Percentiles rank a stretch among this genome's conserved stretches.
These are phyloP conservation scores for Wickerhamiella infanticola DNA, from an alignment of 1,139 yeast species.

Conservation along the genomic window DNA sequence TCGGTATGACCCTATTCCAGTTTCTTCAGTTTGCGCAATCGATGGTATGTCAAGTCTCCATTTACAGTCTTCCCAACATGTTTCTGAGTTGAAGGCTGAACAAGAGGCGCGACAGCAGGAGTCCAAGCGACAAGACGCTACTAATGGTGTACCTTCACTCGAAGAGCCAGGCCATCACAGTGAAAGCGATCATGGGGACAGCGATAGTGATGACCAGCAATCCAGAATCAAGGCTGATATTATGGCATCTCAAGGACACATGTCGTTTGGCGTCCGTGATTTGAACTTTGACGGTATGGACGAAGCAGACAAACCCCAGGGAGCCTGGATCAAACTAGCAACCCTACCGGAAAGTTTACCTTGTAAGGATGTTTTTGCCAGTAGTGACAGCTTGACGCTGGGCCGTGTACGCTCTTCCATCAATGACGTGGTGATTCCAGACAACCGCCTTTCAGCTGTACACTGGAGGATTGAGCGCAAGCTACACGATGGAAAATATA, in stretches of 20 bases:
- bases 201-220: slow-evolving; percentile 13
- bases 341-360: slow-evolving; percentile 30
- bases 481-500: slow-evolving; percentile 37
- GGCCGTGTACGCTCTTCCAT: slow-evolving; percentile 20
- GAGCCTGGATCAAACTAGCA: slow-evolving; percentile 36
- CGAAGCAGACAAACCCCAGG: slow-evolving; percentile 24
- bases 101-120: background rate
- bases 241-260: slow-evolving; percentile 9
- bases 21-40: background rate
- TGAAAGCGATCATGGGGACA: slow-evolving; percentile 4
- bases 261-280: slow-evolving; percentile 13
- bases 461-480: slow-evolving; percentile 56
- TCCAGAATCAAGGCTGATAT: slow-evolving; percentile 6
- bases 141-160: slow-evolving; percentile 1
- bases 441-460: slow-evolving; percentile 64
- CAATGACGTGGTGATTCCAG: slow-evolving; percentile 43
- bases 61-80: slow-evolving; percentile 3
- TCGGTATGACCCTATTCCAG: background rate
- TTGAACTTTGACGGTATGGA: slow-evolving; percentile 7
- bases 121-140: background rate
- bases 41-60: slow-evolving; percentile 4
- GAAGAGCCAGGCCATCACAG: too few relatives aligned
- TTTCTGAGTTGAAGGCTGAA: background rate
- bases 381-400: slow-evolving; percentile 17
- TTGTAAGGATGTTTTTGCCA: slow-evolving; percentile 35